Conservation (phyloP, 495 filamentous ascomycete genomes). For the Xylaria palmicola region DNA sequence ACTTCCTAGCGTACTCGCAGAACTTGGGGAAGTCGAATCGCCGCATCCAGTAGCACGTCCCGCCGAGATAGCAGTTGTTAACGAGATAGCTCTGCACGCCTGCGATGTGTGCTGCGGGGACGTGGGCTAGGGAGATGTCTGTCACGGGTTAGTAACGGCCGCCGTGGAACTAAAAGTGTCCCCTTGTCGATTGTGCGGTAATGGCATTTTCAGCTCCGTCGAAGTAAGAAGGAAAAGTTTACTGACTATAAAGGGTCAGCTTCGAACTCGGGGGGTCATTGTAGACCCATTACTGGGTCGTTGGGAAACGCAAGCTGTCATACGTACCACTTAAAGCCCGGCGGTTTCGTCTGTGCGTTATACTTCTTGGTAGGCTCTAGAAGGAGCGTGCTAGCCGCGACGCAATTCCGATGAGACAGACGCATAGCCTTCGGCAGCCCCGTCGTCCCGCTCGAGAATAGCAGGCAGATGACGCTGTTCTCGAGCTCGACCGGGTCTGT, state of each 20-base stretch:
- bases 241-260: constrained; percentile 4
- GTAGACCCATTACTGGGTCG: neutral
- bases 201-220: neutral
- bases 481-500: constrained; percentile 40
- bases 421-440: constrained; percentile 81
- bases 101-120: constrained; percentile 47
- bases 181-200: neutral
- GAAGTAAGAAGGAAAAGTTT: neutral
- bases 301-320: neutral
- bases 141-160: neutral
- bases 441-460: constrained; percentile 86
- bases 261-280: neutral
- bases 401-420: constrained; percentile 68
- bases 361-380: constrained; percentile 14
- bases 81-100: constrained; percentile 46
- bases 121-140: constrained; percentile 48
- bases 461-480: constrained; percentile 55
- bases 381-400: constrained; percentile 36
- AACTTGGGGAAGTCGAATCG: constrained; percentile 47
- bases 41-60: constrained; percentile 52
- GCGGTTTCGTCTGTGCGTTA: constrained; percentile 16
- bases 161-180: neutral
- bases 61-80: constrained; percentile 39
- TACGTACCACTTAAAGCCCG: constrained; percentile 20
- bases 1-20: constrained; percentile 39